Base-by-base conservation (phyloP, 108 stramenopile species). In the Bacterosira constricta region DNA sequence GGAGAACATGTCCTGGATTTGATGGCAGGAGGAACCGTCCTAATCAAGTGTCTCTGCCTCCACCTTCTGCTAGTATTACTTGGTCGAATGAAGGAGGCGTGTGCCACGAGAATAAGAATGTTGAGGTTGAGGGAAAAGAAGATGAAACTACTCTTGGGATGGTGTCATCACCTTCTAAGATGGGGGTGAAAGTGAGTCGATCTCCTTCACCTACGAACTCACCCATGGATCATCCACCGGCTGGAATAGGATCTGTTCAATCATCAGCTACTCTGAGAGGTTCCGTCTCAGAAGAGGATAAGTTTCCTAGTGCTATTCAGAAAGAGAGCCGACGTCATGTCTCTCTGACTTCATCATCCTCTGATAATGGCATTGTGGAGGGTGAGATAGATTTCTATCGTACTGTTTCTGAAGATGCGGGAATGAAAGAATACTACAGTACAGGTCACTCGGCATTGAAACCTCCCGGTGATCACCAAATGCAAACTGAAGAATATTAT, bases 1-100 rank as follows among this genome's bases (percentile, higher is more conserved):
- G 97, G 37, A 83, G 96, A 53, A 92, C 94, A 34, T 91, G 90
- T 60, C 87, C 88, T 25, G 90, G 88, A 12, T 78, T 87, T 42
- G 93, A 91, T 69, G 93, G 93, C 34, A 74, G 93, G 59, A 93
- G 86, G 77, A 78, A 89, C 59, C 85, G 88, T 23, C 56, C 56
- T 21, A 27, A 50, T 57, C 18, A 21, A 13, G 36, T 29, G 2
- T 34, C 63, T 4, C 30, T 27, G 55, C 63, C 42, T 42, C 37
- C 45, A 31, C 34, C 54, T 30, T 53, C 52, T 34, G 63, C 38
- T 20, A 50, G 32, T 47, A n/a, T 4, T 37, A 25, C 29, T 38
- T 53, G 42, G 63, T 63, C 63, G 30, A 63, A 4, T 23, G 67
- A 52, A 10, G 46, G 50, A 4, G 70, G 31, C 25, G 38, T 50